A percentile compares a stretch with the other conserved stretches of the same genome.
Conservation (phyloP, 2,329 filamentous ascomycete genomes). For the Dryadomyces sulphureus region DNA sequence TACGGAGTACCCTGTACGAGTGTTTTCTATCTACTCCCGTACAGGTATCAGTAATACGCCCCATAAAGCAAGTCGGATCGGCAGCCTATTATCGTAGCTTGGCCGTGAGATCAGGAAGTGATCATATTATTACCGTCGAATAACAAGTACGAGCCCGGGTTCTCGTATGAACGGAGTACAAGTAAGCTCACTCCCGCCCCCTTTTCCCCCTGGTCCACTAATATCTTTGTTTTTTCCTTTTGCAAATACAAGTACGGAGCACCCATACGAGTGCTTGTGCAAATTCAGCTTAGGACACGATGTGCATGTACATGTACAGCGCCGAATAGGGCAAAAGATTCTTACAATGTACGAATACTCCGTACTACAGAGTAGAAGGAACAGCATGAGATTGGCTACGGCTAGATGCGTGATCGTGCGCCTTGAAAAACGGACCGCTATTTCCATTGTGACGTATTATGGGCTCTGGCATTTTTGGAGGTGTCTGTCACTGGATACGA, state of each 20-base stretch:
- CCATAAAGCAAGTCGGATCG: neutral
- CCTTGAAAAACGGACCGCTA: neutral
- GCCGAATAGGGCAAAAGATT: neutral
- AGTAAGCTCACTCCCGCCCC: neutral
- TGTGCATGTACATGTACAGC: neutral
- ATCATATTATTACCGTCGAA: neutral
- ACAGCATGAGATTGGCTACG: neutral
- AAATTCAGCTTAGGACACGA: no score
- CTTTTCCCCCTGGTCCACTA: neutral
- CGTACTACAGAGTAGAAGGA: neutral
- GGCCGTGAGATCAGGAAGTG: neutral
- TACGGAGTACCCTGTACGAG: no score
- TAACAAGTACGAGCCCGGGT: no score
- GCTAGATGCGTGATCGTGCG: constrained; percentile 2
- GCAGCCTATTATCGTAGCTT: neutral
- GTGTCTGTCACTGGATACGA: no score
- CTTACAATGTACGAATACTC: neutral
- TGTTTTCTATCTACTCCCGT: no score
- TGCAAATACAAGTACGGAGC: neutral
- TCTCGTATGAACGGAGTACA: neutral
- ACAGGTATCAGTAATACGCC: no score
- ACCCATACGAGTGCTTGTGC: no score
- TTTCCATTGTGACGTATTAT: no score
- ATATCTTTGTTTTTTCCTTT: neutral
- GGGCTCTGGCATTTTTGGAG: no score